Percentiles rank a stretch among this genome's conserved stretches.
Conservation (phyloP, 306 rosid species). For the Pyrus pyrifolia region DNA sequence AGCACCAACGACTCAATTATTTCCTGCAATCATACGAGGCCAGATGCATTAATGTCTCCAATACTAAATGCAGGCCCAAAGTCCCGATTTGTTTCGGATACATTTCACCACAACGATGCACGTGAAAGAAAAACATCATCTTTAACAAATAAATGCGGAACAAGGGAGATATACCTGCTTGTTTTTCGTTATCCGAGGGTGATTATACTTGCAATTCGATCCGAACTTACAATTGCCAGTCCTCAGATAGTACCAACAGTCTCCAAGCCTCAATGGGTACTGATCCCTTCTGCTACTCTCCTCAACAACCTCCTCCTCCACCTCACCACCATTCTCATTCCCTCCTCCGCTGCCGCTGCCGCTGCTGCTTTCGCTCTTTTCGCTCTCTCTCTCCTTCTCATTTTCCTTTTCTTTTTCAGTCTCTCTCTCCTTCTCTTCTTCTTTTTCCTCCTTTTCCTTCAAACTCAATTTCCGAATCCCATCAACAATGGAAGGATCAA, state of each 20-base stretch:
- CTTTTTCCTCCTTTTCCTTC: constrained; percentile 12
- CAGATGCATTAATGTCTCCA: background rate
- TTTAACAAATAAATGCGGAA: background rate
- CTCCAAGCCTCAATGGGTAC: constrained; percentile 77
- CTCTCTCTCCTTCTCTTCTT: background rate
- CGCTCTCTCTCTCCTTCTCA: constrained; percentile 20
- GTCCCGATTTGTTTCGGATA: background rate
- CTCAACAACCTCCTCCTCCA: background rate
- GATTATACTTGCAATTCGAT: constrained; percentile 70
- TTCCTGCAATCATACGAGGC: background rate
- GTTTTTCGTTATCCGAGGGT: constrained; percentile 48
- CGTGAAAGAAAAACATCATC: background rate
- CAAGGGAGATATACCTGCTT: constrained; percentile 32
- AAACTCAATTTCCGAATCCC: background rate
- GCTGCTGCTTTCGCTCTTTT: background rate
- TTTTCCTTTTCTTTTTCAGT: background rate
- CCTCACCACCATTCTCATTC: constrained; percentile 23
- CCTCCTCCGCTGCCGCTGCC: constrained; percentile 21
- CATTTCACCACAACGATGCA: background rate
- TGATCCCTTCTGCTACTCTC: constrained; percentile 20
- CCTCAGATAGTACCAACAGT: constrained; percentile 65
- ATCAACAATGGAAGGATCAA: background rate
- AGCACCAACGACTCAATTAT: background rate
- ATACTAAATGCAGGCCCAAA: background rate
- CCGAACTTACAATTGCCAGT: constrained; percentile 83